Conservation (phyloP, 768 basidiomycete genomes). For the Tephrocybe sp. region DNA sequence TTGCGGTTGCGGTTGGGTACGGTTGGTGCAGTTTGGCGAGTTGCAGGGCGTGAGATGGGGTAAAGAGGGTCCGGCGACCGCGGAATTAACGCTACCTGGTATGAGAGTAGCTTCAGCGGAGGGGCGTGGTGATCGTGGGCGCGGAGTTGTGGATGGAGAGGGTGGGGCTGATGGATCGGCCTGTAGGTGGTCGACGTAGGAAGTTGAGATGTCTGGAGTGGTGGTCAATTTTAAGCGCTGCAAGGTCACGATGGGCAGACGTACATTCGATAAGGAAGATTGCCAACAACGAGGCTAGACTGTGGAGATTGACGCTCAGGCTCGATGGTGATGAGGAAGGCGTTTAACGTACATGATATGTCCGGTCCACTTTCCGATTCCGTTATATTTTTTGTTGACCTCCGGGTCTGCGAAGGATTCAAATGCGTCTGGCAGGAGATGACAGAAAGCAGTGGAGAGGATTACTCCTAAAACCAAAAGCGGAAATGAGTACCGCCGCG, state of each 20-base stretch:
- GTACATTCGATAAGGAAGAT: conserved; percentile 84
- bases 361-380: conserved; percentile 61
- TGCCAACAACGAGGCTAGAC: conserved; percentile 59
- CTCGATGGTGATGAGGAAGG: no score
- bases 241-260: no score
- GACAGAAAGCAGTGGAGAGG: conserved; percentile 79
- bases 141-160: conserved; percentile 34
- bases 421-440: conserved; percentile 78
- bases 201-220: conserved; percentile 76
- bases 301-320: conserved; percentile 22
- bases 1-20: no score
- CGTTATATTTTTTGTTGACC: conserved; percentile 46
- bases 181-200: conserved; percentile 72
- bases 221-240: no score
- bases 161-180: conserved; percentile 55
- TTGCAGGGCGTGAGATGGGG: neutral
- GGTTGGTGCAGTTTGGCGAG: conserved; percentile 4
- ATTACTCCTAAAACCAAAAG: conserved; percentile 60
- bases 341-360: conserved; percentile 74
- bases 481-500: neutral
- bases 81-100: no score
- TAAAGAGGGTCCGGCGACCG: neutral
- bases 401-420: conserved; percentile 48
- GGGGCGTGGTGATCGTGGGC: conserved; percentile 19
- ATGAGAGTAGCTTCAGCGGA: neutral